These are phyloP conservation scores for Plasmodium adleri DNA, from an alignment of 169 alveolate species.

Conservation along the genomic window DNA sequence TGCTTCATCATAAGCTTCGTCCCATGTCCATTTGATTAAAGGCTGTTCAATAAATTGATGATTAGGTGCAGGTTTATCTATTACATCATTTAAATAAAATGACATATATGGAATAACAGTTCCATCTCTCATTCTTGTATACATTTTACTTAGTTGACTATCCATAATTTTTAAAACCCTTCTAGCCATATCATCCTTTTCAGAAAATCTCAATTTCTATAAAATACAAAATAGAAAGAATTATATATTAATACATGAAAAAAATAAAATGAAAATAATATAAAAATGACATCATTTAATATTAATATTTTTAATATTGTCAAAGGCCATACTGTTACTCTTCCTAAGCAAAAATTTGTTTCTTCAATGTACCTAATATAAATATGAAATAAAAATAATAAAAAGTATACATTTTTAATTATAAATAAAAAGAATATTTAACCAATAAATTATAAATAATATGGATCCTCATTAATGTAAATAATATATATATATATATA, in stretches of 20 bases:
- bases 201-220: slow-evolving; percentile 86
- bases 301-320: neutral
- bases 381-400: neutral
- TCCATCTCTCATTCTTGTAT: slow-evolving; percentile 94
- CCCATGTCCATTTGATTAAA: slow-evolving; percentile 95
- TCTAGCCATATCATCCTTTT: slow-evolving; percentile 91
- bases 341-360: slow-evolving; percentile 94
- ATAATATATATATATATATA: neutral
- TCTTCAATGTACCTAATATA: slow-evolving; percentile 88
- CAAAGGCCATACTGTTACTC: slow-evolving; percentile 84
- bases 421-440: no score
- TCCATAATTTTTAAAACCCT: slow-evolving; percentile 93
- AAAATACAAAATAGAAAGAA: slow-evolving; percentile 1
- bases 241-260: neutral
- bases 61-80: slow-evolving; percentile 91
- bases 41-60: slow-evolving; percentile 90
- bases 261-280: neutral
- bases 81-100: slow-evolving; percentile 87
- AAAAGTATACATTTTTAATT: no score
- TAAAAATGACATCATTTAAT: neutral
- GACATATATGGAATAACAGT: slow-evolving; percentile 92
- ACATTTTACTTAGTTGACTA: slow-evolving; percentile 91
- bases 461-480: no score
- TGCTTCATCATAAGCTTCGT: slow-evolving; percentile 94
- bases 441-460: no score